Conservation (phyloP, 768 basidiomycete genomes). For the Suillus luteus region DNA sequence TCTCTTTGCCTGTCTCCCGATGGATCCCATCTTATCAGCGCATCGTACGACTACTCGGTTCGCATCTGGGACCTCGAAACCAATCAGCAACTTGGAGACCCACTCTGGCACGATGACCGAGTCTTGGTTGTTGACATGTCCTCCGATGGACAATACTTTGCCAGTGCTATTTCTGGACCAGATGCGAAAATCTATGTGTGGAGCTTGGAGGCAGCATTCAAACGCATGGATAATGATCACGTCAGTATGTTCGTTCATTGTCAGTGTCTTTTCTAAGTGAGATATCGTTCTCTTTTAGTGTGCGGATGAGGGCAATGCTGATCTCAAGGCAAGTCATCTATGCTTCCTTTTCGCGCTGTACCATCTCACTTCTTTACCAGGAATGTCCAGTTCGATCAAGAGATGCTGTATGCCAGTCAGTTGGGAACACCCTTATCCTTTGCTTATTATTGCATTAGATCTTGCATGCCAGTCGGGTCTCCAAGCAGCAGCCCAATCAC, state of each 20-base stretch:
- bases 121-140: slow-evolving; percentile 51
- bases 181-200: slow-evolving; percentile 79
- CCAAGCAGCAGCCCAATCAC: neutral
- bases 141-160: slow-evolving; percentile 76
- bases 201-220: slow-evolving; percentile 56
- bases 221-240: neutral
- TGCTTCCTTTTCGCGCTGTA: neutral
- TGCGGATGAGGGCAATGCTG: neutral
- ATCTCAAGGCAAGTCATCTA: neutral
- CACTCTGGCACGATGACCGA: slow-evolving; percentile 78
- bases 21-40: neutral
- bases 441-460: neutral
- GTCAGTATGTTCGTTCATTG: neutral
- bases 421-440: neutral
- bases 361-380: neutral
- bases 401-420: neutral
- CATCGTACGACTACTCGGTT: neutral
- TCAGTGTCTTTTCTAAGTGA: neutral
- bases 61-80: slow-evolving; percentile 5
- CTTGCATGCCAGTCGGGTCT: neutral
- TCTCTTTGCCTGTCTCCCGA: neutral
- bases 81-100: slow-evolving; percentile 23
- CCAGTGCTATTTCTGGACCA: slow-evolving; percentile 54
- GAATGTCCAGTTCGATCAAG: neutral
- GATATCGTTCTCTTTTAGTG: neutral